Evolutionary conservation across 2,329 filamentous ascomycete species (phyloP), one percentile per base, ranked within the genome.

Genomic region (Cryphonectria naterciae): DNA sequence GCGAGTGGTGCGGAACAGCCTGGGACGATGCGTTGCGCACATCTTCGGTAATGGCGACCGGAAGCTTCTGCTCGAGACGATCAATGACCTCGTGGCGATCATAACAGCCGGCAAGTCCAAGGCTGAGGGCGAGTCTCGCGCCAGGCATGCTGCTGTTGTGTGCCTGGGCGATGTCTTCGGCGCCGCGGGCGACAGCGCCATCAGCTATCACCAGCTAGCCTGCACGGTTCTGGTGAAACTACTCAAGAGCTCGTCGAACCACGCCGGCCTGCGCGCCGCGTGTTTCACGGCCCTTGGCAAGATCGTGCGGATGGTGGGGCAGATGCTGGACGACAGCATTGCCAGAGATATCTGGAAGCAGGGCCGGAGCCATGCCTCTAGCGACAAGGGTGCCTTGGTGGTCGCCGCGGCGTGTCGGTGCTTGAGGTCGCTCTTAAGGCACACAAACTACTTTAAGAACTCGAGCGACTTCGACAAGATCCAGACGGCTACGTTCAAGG

Each of bases 291-390:
- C 94, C 0, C 81, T 97, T 65, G 90, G 88, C 58, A 95, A 94
- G 82, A 88, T 98, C 56, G 86, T 91, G 37, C 87, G 86, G 71
- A 95, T 95, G 80, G 89, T 98, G 39, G 87, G 88, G 69, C 85
- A 86, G 6, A 94, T 93, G 72, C 86, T 95, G 76, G 96, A 99
- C 76, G 96, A 99, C 80, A 85, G 84, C 68, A 86, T 95, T 52
- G 93, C 93, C n/a, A 90, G 94, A 77, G 95, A 98, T 79, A 89
- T 97, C 22, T 98, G 94, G 94, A 99, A 98, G 81, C 93, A 95
- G 79, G 92, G 91, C 37, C 90, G 96, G 73, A 93, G 87, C 80
- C 87, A 92, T 75, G 92, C 92, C 39, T 86, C 90, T 0, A 86
- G 86, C 72, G 97, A 99, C 80, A 98, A 96, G 81, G 93, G 94